These are phyloP conservation scores for Microascus cirrosus DNA, from an alignment of 2,329 filamentous ascomycete genomes.

Conservation along the genomic window DNA sequence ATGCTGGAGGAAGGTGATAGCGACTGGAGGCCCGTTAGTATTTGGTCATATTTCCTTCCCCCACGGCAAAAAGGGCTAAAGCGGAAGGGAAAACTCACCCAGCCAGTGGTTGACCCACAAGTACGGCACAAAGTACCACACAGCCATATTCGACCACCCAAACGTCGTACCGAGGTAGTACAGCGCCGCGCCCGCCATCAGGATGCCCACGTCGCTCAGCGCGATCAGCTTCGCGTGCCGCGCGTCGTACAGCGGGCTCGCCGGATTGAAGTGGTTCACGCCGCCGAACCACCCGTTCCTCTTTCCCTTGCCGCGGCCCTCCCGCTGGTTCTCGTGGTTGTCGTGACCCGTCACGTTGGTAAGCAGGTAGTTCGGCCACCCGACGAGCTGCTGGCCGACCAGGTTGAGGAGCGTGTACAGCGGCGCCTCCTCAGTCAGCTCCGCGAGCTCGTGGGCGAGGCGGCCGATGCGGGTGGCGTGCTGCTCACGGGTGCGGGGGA, in stretches of 20 bases:
- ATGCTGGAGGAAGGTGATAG: slow-evolving; percentile 96
- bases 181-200: slow-evolving; percentile 49
- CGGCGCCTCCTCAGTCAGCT: slow-evolving; percentile 91
- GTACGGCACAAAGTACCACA: slow-evolving; percentile 95
- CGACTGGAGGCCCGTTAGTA: slow-evolving; percentile 44
- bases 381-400: slow-evolving; percentile 75
- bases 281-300: slow-evolving; percentile 66
- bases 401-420: slow-evolving; percentile 66
- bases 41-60: neutral
- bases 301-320: slow-evolving; percentile 92
- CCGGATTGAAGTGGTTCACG: slow-evolving; percentile 91
- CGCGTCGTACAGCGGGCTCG: slow-evolving; percentile 81
- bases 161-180: slow-evolving; percentile 63
- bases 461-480: slow-evolving; percentile 67
- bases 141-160: slow-evolving; percentile 74
- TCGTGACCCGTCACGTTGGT: slow-evolving; percentile 95
- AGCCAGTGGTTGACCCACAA: slow-evolving; percentile 99
- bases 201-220: slow-evolving; percentile 74
- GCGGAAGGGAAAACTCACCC: slow-evolving; percentile 47
- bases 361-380: slow-evolving; percentile 87
- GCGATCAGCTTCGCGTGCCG: slow-evolving; percentile 82
- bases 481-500: slow-evolving; percentile 81
- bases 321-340: slow-evolving; percentile 78
- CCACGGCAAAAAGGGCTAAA: neutral
- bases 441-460: slow-evolving; percentile 68